phyloP scores from a whole-genome alignment of 192 early-diverging fungal species.

The Linnemannia elongata region DNA sequence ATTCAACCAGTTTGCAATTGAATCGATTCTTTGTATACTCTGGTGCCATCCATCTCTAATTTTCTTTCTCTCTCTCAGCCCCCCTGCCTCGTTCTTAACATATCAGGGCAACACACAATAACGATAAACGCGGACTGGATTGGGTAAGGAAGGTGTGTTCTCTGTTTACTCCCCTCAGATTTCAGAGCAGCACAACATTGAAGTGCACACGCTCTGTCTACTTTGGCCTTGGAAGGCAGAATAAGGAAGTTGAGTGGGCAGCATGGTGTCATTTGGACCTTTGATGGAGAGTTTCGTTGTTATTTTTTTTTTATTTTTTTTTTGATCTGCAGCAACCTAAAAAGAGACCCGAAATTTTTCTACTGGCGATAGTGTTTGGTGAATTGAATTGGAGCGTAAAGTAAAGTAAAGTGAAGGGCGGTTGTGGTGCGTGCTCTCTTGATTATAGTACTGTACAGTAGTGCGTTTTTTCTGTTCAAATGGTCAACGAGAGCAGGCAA shows the following conservation, averaged over 20 bases:
- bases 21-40: neutral
- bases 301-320: conserved; percentile 10
- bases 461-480: neutral
- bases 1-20: neutral
- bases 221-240: neutral
- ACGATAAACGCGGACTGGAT: neutral
- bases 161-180: neutral
- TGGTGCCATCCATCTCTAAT: conserved; percentile 8
- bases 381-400: neutral
- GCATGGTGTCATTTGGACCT: conserved; percentile 9
- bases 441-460: neutral
- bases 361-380: neutral
- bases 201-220: no score
- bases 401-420: neutral
- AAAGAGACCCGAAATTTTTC: neutral
- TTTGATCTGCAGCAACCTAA: conserved; percentile 8
- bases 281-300: neutral
- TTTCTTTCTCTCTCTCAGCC: neutral
- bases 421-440: neutral
- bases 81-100: neutral
- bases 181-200: no score
- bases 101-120: neutral
- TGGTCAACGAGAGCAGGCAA: neutral
- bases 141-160: conserved; percentile 1
- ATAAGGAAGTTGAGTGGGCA: neutral